Base-by-base conservation (phyloP, 192 early-diverging fungal species). In the Podochytrium sp. region DNA sequence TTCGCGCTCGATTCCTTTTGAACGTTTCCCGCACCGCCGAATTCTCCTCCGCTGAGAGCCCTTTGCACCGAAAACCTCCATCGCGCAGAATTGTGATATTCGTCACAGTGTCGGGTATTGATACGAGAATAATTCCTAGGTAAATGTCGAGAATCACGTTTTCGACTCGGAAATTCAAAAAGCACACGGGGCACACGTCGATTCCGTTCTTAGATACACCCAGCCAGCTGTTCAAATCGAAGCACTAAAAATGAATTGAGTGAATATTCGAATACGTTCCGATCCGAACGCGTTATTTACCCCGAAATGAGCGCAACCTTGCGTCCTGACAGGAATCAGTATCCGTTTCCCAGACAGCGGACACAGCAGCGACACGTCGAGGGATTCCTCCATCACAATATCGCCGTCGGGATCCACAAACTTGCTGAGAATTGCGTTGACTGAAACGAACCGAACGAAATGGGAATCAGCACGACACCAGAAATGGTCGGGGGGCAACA, bases 211-310 rank as follows among this genome's bases (percentile, higher is more conserved):
- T 61, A 2, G 55, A 27, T 3, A 57, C 12, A 29, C 29, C 55
- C n/a, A 30, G 29, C 59, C 50, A 94, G 76, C 55, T 92, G 91
- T 33, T 86, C 80, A 80, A 90, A 85, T 16, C 83, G 84, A 68
- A 90, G 87, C 33, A 88, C 82, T 37, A 89, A 86, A 1, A 89
- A 81, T 63, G 90, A 60, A 25, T 84, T 79, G 71, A 90, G 91
- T 2, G 23, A 75, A 18, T 37, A 42, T n/a, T 32, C 23, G 37
- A 16, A 32, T 1, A 20, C 66, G 65, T 16, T 4, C 42, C 4
- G n/a, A n/a, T n/a, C n/a, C n/a, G n/a, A n/a, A n/a, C n/a, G n/a
- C n/a, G n/a, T 7, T 80, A 10, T 30, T 60, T 49, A 34, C 27
- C 20, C 14, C 14, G 29, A 32, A 75, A 39, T 64, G 39, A 27